A percentile compares a stretch with the other conserved stretches of the same genome.
Conservation (phyloP, 2,329 filamentous ascomycete genomes). For the Trematosphaeria pertusa region DNA sequence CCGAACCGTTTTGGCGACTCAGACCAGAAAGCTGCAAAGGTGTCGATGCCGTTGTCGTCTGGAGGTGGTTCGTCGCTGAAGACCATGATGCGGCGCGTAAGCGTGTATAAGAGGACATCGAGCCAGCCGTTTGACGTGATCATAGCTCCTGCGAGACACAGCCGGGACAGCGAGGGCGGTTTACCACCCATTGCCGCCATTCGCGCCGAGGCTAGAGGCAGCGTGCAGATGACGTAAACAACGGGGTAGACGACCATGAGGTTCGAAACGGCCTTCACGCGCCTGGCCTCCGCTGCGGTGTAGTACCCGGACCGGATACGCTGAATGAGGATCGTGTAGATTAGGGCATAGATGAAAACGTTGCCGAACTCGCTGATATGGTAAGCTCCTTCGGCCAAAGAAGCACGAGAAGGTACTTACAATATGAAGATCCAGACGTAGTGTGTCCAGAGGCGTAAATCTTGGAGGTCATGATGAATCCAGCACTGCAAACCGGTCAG, state of each 20-base stretch:
- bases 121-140: slow-evolving; percentile 66
- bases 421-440: slow-evolving; percentile 70
- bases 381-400: slow-evolving; percentile 10
- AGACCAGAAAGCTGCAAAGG: slow-evolving; percentile 45
- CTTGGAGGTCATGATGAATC: slow-evolving; percentile 63
- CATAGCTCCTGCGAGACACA: slow-evolving; percentile 61
- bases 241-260: slow-evolving; percentile 72
- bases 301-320: slow-evolving; percentile 49
- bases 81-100: slow-evolving; percentile 63
- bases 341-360: slow-evolving; percentile 57
- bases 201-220: slow-evolving; percentile 69
- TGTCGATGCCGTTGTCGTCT: slow-evolving; percentile 44
- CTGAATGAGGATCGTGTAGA: slow-evolving; percentile 49
- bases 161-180: slow-evolving; percentile 52
- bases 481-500: slow-evolving; percentile 59
- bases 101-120: slow-evolving; percentile 64
- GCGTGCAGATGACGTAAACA: slow-evolving; percentile 73
- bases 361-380: slow-evolving; percentile 55
- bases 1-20: slow-evolving; percentile 49
- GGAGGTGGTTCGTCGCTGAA: slow-evolving; percentile 56
- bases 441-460: slow-evolving; percentile 66
- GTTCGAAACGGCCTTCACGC: slow-evolving; percentile 53
- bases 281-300: slow-evolving; percentile 38
- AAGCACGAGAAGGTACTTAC: slow-evolving; percentile 16
- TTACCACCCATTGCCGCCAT: slow-evolving; percentile 67